Evolutionary conservation across 1,139 yeast species (phyloP).

Genomic region (Chernovozyma aurita): DNA sequence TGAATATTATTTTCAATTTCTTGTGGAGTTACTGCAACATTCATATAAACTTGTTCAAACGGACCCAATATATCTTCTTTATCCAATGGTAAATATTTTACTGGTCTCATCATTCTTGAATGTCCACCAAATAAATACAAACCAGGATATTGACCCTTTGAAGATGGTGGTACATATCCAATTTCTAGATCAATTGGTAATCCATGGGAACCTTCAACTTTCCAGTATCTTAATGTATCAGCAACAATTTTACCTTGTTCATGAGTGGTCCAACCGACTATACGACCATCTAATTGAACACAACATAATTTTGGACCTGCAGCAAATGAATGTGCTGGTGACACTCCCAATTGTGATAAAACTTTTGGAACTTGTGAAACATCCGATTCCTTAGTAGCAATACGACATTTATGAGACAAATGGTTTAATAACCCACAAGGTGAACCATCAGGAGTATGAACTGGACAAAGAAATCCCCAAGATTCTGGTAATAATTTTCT

Average conservation of each 20-base stretch:
- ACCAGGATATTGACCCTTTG: constrained; percentile 97
- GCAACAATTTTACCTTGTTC: constrained; percentile 83
- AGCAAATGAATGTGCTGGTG: constrained; percentile 70
- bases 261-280: constrained; percentile 93
- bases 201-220: constrained; percentile 73
- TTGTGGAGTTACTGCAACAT: constrained; percentile 90
- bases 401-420: constrained; percentile 89
- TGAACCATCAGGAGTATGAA: constrained; percentile 99
- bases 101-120: constrained; percentile 96
- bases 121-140: constrained; percentile 84
- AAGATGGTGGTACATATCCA: constrained; percentile 93
- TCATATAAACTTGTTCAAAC: constrained; percentile 95
- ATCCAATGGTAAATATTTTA: constrained; percentile 78
- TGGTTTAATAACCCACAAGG: constrained; percentile 98
- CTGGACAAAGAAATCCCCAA: constrained; percentile 99
- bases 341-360: constrained; percentile 73
- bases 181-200: constrained; percentile 85
- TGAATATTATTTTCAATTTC: constrained; percentile 82
- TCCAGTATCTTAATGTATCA: constrained; percentile 89
- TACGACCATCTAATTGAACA: constrained; percentile 89
- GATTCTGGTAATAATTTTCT: constrained; percentile 95
- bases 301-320: constrained; percentile 88
- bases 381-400: constrained; percentile 73
- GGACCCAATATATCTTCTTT: constrained; percentile 91
- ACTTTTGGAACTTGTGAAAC: constrained; percentile 67